These are phyloP conservation scores for Prunus salicina DNA, from an alignment of 306 rosid genomes.

Conservation along the genomic window DNA sequence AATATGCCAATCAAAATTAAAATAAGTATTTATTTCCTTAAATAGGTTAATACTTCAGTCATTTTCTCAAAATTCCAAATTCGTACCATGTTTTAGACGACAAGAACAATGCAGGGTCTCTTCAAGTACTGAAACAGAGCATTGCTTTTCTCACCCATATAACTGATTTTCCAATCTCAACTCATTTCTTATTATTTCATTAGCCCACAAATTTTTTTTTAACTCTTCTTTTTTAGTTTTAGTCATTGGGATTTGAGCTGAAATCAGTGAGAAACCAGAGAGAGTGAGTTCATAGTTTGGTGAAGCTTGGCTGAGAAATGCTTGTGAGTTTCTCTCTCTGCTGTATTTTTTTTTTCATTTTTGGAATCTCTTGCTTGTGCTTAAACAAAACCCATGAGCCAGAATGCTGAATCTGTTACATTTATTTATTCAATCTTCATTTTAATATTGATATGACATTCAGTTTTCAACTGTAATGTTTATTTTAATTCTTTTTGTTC, in stretches of 20 bases:
- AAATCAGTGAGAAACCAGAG: not conserved
- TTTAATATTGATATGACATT: not conserved
- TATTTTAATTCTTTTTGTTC: not conserved
- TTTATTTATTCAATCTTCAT: not conserved
- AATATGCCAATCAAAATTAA: not conserved
- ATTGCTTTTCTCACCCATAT: constrained; percentile 12
- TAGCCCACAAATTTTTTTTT: not conserved
- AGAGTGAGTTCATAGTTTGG: not conserved
- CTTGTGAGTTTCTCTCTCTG: constrained; percentile 29
- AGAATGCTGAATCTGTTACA: not conserved
- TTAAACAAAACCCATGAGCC: not conserved
- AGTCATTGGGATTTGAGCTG: not conserved
- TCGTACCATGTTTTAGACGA: constrained; percentile 17
- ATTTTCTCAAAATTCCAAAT: constrained; percentile 11
- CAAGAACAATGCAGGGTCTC: constrained; percentile 23
- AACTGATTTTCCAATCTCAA: constrained; percentile 3
- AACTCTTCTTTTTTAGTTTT: not conserved
- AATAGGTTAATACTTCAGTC: constrained; percentile 28
- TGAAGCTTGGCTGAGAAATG: constrained; percentile 26
- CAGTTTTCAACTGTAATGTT: constrained; percentile 12
- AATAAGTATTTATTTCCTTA: not conserved
- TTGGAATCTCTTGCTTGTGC: constrained; percentile 12
- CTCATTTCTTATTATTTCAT: not conserved
- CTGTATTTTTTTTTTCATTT: not conserved
- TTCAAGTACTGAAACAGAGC: constrained; percentile 6